Conservation (phyloP, 2,329 filamentous ascomycete species). For the Beauveria bassiana region DNA sequence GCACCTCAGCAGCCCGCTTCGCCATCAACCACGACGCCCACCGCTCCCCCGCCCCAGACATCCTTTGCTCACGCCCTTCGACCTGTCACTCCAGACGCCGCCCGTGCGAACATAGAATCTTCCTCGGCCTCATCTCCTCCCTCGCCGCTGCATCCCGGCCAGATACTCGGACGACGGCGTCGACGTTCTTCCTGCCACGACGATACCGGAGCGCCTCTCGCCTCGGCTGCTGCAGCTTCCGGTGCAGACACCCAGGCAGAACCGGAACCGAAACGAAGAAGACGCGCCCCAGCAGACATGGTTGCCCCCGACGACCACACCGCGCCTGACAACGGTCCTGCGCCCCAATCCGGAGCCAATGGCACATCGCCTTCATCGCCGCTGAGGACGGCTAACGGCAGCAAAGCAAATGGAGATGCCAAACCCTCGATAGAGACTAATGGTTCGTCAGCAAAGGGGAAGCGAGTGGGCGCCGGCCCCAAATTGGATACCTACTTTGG, state of each 20-base stretch:
- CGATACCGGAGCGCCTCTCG: slow-evolving; percentile 16
- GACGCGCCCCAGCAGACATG: slow-evolving; percentile 51
- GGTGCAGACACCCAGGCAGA: slow-evolving; percentile 12
- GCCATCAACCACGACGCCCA: slow-evolving; percentile 37
- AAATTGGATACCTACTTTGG: slow-evolving; percentile 56
- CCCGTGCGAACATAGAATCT: slow-evolving; percentile 34
- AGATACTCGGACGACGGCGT: slow-evolving; percentile 48
- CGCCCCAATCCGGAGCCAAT: slow-evolving; percentile 26
- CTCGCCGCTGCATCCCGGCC: slow-evolving; percentile 21
- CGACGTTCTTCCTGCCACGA: slow-evolving; percentile 36
- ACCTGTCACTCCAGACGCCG: slow-evolving; percentile 13
- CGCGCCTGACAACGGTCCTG: slow-evolving; percentile 49
- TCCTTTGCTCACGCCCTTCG: slow-evolving; percentile 17
- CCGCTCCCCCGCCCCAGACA: slow-evolving; percentile 35
- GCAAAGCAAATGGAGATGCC: slow-evolving; percentile 38
- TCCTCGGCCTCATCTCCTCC: slow-evolving; percentile 22
- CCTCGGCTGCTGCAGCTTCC: slow-evolving; percentile 12
- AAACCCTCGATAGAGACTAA: slow-evolving; percentile 43
- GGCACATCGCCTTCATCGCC: slow-evolving; percentile 31
- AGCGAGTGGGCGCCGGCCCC: slow-evolving; percentile 13
- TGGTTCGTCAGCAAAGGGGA: slow-evolving; percentile 38
- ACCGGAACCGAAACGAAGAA: slow-evolving; percentile 42
- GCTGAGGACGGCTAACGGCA: slow-evolving; percentile 17
- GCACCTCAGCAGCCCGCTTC: slow-evolving; percentile 40
- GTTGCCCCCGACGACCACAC: slow-evolving; percentile 47